phyloP scores from a whole-genome alignment of 2,329 filamentous ascomycete species.

The Sporothrix phasma region DNA sequence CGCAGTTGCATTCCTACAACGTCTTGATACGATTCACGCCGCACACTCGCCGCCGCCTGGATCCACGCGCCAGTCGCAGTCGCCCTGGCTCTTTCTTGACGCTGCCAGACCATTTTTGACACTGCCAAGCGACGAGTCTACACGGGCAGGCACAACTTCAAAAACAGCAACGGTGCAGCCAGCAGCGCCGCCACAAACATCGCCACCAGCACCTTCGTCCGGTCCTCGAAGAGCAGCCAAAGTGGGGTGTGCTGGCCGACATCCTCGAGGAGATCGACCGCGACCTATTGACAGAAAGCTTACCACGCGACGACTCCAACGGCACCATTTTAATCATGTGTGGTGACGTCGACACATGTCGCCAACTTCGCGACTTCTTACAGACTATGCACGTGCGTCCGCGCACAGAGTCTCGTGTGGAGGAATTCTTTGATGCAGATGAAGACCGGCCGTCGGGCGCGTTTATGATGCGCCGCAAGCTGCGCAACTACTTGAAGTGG shows the following conservation, averaged over 20 bases:
- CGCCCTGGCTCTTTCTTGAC: slow-evolving; percentile 92
- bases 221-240: slow-evolving; percentile 86
- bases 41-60: slow-evolving; percentile 82
- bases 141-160: slow-evolving; percentile 51
- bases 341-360: slow-evolving; percentile 72
- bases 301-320: slow-evolving; percentile 67
- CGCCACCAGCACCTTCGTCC: slow-evolving; percentile 48
- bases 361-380: slow-evolving; percentile 82
- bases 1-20: slow-evolving; percentile 81
- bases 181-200: slow-evolving; percentile 25
- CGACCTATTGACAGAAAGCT: slow-evolving; percentile 74
- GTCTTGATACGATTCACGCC: slow-evolving; percentile 87
- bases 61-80: slow-evolving; percentile 78
- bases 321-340: slow-evolving; percentile 96
- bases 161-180: slow-evolving; percentile 33
- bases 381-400: slow-evolving; percentile 76
- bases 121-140: slow-evolving; percentile 85
- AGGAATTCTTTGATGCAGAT: slow-evolving; percentile 40
- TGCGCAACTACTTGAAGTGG: slow-evolving; percentile 83
- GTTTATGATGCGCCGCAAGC: slow-evolving; percentile 81
- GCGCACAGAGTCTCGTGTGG: slow-evolving; percentile 35
- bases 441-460: slow-evolving; percentile 60
- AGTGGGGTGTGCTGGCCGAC: slow-evolving; percentile 84
- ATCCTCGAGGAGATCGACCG: slow-evolving; percentile 82
- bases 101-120: slow-evolving; percentile 91